Conservation (phyloP, 1,284 basidiomycete species). For the Tilletia indica region DNA sequence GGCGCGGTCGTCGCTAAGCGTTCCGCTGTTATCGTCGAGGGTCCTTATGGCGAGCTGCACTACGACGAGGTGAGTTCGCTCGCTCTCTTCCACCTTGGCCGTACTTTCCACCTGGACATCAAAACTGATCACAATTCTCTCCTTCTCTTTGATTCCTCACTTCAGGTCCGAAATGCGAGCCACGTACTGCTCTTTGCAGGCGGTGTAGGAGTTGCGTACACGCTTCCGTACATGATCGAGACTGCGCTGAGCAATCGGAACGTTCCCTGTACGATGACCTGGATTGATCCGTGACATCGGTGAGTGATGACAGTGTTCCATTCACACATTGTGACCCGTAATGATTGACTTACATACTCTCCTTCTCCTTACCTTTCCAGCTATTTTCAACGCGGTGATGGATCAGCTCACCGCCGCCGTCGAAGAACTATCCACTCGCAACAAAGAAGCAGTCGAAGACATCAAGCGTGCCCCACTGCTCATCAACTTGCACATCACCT, state of each 20-base stretch:
- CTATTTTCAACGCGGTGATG: not conserved
- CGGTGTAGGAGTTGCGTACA: constrained; percentile 41
- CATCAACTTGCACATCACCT: not conserved
- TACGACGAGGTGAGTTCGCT: constrained; percentile 23
- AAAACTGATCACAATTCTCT: no score
- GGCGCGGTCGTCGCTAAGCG: not conserved
- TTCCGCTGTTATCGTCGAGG: constrained; percentile 33
- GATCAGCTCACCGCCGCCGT: not conserved
- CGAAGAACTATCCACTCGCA: not conserved
- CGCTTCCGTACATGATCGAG: constrained; percentile 29
- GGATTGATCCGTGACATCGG: constrained; percentile 33
- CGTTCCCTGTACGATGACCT: constrained; percentile 31
- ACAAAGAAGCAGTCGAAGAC: not conserved
- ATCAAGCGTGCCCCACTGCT: not conserved
- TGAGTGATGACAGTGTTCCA: constrained; percentile 19
- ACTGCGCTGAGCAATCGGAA: not conserved
- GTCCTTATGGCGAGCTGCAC: constrained; percentile 31
- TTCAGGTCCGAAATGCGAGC: constrained; percentile 14
- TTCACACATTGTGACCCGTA: no score
- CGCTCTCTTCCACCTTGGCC: not conserved
- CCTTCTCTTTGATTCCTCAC: no score
- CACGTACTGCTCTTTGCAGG: constrained; percentile 31
- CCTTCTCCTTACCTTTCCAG: not conserved
- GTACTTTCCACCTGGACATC: no score
- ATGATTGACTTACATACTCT: not conserved